Evolutionary conservation across 192 early-diverging fungal genomes (phyloP).

Genomic region (Coemansia sp.): DNA sequence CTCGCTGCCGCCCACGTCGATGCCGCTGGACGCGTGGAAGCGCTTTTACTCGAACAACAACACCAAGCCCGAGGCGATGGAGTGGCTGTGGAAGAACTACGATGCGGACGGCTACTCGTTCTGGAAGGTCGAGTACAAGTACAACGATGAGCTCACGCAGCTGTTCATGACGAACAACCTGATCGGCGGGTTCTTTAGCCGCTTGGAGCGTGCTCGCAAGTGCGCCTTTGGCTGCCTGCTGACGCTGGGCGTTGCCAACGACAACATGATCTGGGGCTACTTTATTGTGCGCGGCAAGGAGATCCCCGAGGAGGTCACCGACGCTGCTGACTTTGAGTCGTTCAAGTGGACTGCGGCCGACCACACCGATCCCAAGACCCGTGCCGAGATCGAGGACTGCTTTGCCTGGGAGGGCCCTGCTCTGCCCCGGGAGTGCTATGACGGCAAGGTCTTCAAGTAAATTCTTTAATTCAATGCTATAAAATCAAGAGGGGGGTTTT

Average conservation of each 20-base stretch:
- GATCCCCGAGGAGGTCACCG: conserved; percentile 72
- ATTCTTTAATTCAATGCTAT: background rate
- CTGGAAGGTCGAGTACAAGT: conserved; percentile 93
- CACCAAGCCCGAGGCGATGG: conserved; percentile 75
- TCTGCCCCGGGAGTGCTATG: conserved; percentile 69
- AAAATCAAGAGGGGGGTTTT: no score
- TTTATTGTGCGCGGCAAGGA: conserved; percentile 89
- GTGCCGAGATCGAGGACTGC: conserved; percentile 64
- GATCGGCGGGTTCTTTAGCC: conserved; percentile 89
- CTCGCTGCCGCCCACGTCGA: conserved; percentile 75
- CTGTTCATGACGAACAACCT: conserved; percentile 94
- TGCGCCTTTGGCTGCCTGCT: conserved; percentile 90
- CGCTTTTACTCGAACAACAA: conserved; percentile 97
- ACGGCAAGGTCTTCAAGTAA: conserved; percentile 92
- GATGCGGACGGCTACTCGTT: conserved; percentile 87
- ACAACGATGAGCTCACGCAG: conserved; percentile 87
- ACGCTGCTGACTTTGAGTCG: conserved; percentile 86
- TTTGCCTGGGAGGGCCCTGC: conserved; percentile 85
- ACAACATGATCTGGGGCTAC: conserved; percentile 91
- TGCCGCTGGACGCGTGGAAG: conserved; percentile 93
- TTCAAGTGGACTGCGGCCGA: conserved; percentile 80
- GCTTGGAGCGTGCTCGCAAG: conserved; percentile 89
- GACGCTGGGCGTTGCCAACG: conserved; percentile 77
- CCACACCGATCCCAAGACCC: conserved; percentile 60
- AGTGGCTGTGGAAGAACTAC: conserved; percentile 94